Percentiles rank a stretch among this genome's conserved stretches.
phyloP scores from a whole-genome alignment of 805 yeast genomes.

The Kuraishia capsulata region DNA sequence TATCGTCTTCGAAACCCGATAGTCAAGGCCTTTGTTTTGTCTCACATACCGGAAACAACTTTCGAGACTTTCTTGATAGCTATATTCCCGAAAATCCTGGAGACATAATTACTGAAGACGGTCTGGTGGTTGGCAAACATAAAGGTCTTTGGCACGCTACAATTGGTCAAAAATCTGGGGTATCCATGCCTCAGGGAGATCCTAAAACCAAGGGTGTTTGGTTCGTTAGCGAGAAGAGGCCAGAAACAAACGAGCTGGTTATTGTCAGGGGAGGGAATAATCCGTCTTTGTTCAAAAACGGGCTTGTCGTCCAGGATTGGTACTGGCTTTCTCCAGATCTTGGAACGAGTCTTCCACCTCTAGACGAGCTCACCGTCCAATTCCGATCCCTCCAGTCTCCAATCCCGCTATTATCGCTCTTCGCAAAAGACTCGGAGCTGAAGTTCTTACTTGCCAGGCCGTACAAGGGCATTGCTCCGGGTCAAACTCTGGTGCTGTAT shows the following conservation, averaged over 20 bases:
- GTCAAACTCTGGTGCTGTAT: slow-evolving; percentile 78
- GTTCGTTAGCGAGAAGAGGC: slow-evolving; percentile 72
- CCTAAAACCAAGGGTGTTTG: slow-evolving; percentile 70
- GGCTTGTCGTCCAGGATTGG: slow-evolving; percentile 35
- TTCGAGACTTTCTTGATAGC: slow-evolving; percentile 64
- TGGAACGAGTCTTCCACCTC: not conserved
- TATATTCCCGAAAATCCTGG: slow-evolving; percentile 72
- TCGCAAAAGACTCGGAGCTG: slow-evolving; percentile 10
- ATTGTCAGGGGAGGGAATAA: slow-evolving; percentile 68
- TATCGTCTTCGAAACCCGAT: slow-evolving; percentile 75
- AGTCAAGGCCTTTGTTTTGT: slow-evolving; percentile 96
- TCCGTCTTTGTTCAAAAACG: slow-evolving; percentile 39
- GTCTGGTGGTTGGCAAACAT: slow-evolving; percentile 72
- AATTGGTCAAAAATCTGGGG: slow-evolving; percentile 75
- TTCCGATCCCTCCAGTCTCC: slow-evolving; percentile 69
- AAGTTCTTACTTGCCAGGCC: slow-evolving; percentile 30
- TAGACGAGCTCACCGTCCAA: slow-evolving; percentile 39
- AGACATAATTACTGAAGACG: slow-evolving; percentile 66
- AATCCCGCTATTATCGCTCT: slow-evolving; percentile 19
- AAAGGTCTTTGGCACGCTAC: slow-evolving; percentile 93
- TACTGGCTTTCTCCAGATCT: slow-evolving; percentile 32
- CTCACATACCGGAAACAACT: slow-evolving; percentile 47
- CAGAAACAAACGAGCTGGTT: slow-evolving; percentile 58
- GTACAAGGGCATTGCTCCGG: slow-evolving; percentile 78
- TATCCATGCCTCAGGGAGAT: slow-evolving; percentile 85